Percentiles rank a stretch among this genome's conserved stretches.
These are phyloP conservation scores for Hypoxylon rubiginosum DNA, from an alignment of 2,329 filamentous ascomycete genomes.

Conservation along the genomic window DNA sequence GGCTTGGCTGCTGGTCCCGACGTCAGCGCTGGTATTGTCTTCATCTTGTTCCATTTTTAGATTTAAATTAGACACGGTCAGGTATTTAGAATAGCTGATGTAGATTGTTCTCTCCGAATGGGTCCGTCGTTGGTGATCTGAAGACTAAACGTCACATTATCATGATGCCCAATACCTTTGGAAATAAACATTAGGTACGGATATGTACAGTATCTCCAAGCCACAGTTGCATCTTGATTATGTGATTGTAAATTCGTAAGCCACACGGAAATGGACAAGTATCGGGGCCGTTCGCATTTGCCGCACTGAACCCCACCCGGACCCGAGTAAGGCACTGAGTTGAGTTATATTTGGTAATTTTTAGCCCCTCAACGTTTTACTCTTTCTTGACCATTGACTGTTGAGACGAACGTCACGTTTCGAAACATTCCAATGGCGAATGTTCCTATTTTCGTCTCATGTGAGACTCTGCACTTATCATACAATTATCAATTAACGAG, in stretches of 20 bases:
- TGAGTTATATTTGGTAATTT: conserved; percentile 3
- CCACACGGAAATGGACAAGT: conserved; percentile 3
- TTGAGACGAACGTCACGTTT: conserved; percentile 15
- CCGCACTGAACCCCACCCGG: neutral
- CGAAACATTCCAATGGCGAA: neutral
- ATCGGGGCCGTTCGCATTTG: neutral
- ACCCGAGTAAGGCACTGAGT: neutral
- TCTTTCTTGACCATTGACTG: neutral
- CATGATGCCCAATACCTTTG: neutral
- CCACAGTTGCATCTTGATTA: neutral
- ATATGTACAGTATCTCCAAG: neutral
- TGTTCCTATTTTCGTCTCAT: conserved; percentile 27
- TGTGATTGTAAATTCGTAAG: neutral
- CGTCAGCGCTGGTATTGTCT: conserved; percentile 43
- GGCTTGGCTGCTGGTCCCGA: conserved; percentile 35
- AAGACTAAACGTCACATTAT: conserved; percentile 1
- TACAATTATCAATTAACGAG: neutral
- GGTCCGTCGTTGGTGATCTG: neutral
- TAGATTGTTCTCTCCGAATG: neutral
- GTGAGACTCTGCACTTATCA: neutral
- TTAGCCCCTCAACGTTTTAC: neutral
- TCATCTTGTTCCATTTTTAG: conserved; percentile 51
- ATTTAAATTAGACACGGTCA: conserved; percentile 10
- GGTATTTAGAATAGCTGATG: neutral
- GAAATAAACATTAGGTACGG: neutral